phyloP scores from a whole-genome alignment of 1,139 yeast species.

The Suhomyces bokatorum region DNA sequence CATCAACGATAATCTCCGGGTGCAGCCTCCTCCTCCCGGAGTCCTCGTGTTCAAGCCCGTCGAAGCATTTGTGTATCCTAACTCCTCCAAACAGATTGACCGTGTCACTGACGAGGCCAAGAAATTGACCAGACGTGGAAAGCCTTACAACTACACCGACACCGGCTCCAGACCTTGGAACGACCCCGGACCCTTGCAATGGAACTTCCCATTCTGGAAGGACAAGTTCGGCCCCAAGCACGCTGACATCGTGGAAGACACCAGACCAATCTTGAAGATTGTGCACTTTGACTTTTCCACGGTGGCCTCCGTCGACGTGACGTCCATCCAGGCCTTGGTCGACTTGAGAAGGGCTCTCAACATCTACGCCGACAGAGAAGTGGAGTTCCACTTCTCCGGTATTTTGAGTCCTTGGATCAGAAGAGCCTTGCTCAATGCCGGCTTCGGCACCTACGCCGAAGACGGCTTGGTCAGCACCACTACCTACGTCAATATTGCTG shows the following conservation, averaged over 20 bases:
- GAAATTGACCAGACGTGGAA: conserved; percentile 61
- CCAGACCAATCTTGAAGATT: conserved; percentile 67
- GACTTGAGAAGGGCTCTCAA: conserved; percentile 75
- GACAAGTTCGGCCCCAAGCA: conserved; percentile 17
- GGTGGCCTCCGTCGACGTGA: conserved; percentile 73
- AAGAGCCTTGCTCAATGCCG: conserved; percentile 71
- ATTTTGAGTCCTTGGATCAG: conserved; percentile 84
- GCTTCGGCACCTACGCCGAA: conserved; percentile 68
- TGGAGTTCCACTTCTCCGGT: conserved; percentile 88
- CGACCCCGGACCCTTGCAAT: conserved; percentile 71
- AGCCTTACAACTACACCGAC: conserved; percentile 40
- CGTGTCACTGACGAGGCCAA: conserved; percentile 68
- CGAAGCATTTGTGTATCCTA: conserved; percentile 81
- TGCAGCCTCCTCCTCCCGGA: conserved; percentile 86
- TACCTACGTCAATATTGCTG: conserved; percentile 42
- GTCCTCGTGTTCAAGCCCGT: conserved; percentile 81
- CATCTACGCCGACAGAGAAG: conserved; percentile 76
- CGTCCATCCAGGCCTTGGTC: conserved; percentile 75
- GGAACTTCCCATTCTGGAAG: conserved; percentile 37
- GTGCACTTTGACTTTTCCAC: conserved; percentile 80
- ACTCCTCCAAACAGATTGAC: conserved; percentile 74
- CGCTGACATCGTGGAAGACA: conserved; percentile 35
- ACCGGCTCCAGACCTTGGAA: conserved; percentile 88
- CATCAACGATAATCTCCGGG: conserved; percentile 57
- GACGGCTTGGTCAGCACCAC: conserved; percentile 42